Evolutionary conservation across 225 moss, liverwort and hornwort genomes (phyloP), one percentile per base, ranked within the genome.

Genomic region (Pseudoscleropodium purum): DNA sequence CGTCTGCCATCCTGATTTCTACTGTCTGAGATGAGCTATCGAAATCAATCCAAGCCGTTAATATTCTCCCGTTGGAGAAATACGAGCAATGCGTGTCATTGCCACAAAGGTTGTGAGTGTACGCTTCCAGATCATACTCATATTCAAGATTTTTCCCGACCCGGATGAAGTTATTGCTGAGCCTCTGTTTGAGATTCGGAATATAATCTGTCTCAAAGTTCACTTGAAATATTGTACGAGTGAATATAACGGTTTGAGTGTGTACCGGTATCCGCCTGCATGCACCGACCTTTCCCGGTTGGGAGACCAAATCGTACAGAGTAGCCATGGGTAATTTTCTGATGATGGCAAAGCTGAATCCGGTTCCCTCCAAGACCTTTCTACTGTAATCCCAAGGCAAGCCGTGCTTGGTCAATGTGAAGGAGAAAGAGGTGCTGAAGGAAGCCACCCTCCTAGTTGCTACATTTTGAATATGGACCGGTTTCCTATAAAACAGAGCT

Each of bases 361-460:
- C 45, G 21, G 89, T 79, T 78, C 88, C 72, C 15, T 62, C 62
- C 57, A 23, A 84, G 41, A 24, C 37, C 23, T 70, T 4, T 37
- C 43, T 11, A 39, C 72, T 52, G 86, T 79, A 31, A 16, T 79
- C n/a, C 54, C 79, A 79, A 30, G 74, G 57, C 9, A 84, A 39
- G 29, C 51, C 70, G 61, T 57, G 80, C 52, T 54, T 85, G 30
- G 64, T 74, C 31, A 82, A 36, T 7, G 11, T 54, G 75, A 91
- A 91, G 23, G 91, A 66, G 87, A 89, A 92, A 3, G 87, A 54
- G 75, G 91, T 91, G 51, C 75, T 87, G 39, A 91, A 92, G 6
- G 92, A 92, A 20, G 91, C 92, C 43, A 91, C 85, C 47, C 26
- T 54, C 41, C 76, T 75, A 23, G 76, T 65, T 41, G 78, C 62